Evolutionary conservation across 139 green algal species (phyloP).

Genomic region (Tetradesmus obliquus): DNA sequence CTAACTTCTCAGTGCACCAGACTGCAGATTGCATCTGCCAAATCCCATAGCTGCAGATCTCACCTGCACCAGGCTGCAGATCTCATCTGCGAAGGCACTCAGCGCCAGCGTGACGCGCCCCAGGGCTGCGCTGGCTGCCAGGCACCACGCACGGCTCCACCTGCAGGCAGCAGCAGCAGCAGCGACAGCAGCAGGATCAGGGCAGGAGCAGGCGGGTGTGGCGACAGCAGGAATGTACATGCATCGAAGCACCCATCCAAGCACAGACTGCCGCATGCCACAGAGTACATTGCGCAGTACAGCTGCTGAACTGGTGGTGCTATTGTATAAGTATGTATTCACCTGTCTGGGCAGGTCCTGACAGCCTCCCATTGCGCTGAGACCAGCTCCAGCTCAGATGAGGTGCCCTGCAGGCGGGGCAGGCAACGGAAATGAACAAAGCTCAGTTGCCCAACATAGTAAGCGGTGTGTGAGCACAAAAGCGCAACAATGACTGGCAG

Average conservation of each 20-base stretch:
- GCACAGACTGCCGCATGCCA: no score
- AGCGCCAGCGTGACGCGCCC: conserved; percentile 76
- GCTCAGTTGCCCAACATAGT: no score
- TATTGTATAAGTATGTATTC: no score
- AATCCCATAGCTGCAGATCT: not conserved
- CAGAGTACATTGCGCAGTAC: no score
- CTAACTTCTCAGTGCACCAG: not conserved
- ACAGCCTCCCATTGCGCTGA: conserved; percentile 51
- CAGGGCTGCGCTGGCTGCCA: conserved; percentile 72
- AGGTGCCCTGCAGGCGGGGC: conserved; percentile 50
- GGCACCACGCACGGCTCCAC: conserved; percentile 75
- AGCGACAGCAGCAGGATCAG: not conserved
- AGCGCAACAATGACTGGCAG: no score
- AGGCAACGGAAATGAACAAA: not conserved
- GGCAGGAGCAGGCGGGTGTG: not conserved
- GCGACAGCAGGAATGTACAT: no score
- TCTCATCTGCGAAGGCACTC: conserved; percentile 73
- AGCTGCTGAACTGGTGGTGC: no score
- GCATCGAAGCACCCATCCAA: no score
- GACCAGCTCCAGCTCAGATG: conserved; percentile 66
- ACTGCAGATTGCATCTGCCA: not conserved
- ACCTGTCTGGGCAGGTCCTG: not conserved
- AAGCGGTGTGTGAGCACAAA: no score
- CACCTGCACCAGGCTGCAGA: conserved; percentile 60
- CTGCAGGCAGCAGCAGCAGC: conserved; percentile 9